A percentile compares a stretch with the other conserved stretches of the same genome.
These are phyloP conservation scores for Zasmidium citrigriseum DNA, from an alignment of 2,329 filamentous ascomycete genomes.

Conservation along the genomic window DNA sequence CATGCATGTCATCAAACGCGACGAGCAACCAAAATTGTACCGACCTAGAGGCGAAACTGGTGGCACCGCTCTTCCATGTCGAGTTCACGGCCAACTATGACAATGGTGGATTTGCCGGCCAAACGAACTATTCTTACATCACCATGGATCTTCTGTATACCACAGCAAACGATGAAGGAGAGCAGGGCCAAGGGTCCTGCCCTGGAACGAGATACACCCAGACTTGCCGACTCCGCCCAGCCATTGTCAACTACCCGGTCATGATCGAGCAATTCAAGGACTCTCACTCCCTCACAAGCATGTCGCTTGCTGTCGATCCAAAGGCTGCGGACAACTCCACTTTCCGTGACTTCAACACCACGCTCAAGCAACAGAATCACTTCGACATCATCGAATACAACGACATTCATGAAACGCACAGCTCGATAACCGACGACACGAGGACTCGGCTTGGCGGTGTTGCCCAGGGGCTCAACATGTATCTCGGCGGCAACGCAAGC, in stretches of 20 bases:
- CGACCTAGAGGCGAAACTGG: slow-evolving; percentile 2
- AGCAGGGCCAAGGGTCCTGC: slow-evolving; percentile 3
- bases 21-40: slow-evolving; percentile 4
- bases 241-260: slow-evolving; percentile 25
- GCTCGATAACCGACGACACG: slow-evolving; percentile 4
- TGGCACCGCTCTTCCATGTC: slow-evolving; percentile 13
- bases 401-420: slow-evolving; percentile 14
- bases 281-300: slow-evolving; percentile 9
- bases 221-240: slow-evolving; percentile 24
- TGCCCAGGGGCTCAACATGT: slow-evolving; percentile 14
- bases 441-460: slow-evolving; percentile 18
- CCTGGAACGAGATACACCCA: slow-evolving; percentile 16
- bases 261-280: slow-evolving; percentile 16
- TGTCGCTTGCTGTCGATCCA: slow-evolving; percentile 13
- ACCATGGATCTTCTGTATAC: slow-evolving; percentile 19
- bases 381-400: slow-evolving; percentile 16
- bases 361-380: slow-evolving; percentile 14
- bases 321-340: slow-evolving; percentile 9
- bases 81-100: slow-evolving; percentile 10
- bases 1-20: background rate
- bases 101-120: background rate
- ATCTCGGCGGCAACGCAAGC: slow-evolving; percentile 19
- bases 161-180: background rate
- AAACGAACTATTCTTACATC: slow-evolving; percentile 11
- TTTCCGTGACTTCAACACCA: slow-evolving; percentile 13